Evolutionary conservation across 371 early-diverging fungal genomes (phyloP).

Genomic region (Apophysomyces elegans): DNA sequence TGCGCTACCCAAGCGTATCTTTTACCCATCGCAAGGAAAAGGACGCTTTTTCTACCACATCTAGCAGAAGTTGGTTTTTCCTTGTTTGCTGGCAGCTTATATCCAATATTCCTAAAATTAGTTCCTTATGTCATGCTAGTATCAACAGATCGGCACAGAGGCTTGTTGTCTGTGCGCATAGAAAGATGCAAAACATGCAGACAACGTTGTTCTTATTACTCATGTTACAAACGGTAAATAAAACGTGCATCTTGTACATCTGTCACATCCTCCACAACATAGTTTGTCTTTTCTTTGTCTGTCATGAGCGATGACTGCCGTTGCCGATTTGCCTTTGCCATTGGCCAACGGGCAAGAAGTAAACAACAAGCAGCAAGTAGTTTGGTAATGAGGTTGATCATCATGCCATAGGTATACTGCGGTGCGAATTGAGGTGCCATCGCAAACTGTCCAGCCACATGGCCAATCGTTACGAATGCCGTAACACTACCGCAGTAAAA

Average conservation of each 20-base stretch:
- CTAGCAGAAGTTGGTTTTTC: too few relatives aligned
- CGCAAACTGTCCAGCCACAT: background rate
- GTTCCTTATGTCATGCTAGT: too few relatives aligned
- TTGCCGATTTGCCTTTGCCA: slow-evolving; percentile 13
- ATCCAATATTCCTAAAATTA: too few relatives aligned
- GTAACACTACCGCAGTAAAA: slow-evolving; percentile 10
- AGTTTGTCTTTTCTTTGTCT: too few relatives aligned
- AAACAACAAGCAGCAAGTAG: background rate
- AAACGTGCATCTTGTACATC: slow-evolving; percentile 24
- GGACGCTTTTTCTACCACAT: too few relatives aligned
- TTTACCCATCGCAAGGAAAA: too few relatives aligned
- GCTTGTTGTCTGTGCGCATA: too few relatives aligned
- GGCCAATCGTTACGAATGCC: background rate
- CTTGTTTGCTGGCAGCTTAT: too few relatives aligned
- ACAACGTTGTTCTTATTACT: too few relatives aligned
- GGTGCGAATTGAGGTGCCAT: slow-evolving; percentile 4
- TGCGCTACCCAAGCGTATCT: too few relatives aligned
- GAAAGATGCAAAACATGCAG: too few relatives aligned
- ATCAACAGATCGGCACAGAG: too few relatives aligned
- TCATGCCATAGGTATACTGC: background rate
- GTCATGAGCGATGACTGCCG: slow-evolving; percentile 5
- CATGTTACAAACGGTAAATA: slow-evolving; percentile 20
- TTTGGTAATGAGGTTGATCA: background rate
- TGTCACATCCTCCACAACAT: slow-evolving; percentile 23
- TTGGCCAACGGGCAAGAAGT: slow-evolving; percentile 10